Evolutionary conservation across 192 early-diverging fungal species (phyloP).

Genomic region (Coemansia sp.): DNA sequence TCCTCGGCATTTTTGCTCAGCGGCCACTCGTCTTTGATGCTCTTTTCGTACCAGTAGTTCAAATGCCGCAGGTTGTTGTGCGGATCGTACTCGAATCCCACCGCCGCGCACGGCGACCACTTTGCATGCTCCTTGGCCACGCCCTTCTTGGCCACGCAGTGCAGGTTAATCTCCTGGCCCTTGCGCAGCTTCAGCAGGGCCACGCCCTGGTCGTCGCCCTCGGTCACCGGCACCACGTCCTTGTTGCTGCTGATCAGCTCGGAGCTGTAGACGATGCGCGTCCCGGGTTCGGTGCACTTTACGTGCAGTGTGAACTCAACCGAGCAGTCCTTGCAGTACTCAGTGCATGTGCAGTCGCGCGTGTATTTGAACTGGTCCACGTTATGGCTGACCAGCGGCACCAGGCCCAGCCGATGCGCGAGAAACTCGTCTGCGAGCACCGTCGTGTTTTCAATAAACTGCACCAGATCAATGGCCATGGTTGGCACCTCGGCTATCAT

Average conservation of each 20-base stretch:
- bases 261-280: slow-evolving; percentile 74
- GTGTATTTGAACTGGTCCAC: slow-evolving; percentile 81
- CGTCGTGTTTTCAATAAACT: slow-evolving; percentile 88
- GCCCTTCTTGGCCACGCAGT: slow-evolving; percentile 94
- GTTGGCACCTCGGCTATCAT: slow-evolving; percentile 99
- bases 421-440: slow-evolving; percentile 95
- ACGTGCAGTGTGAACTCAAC: slow-evolving; percentile 84
- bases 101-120: slow-evolving; percentile 86
- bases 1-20: slow-evolving; percentile 61
- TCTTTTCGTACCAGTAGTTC: slow-evolving; percentile 90
- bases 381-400: slow-evolving; percentile 78
- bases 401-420: slow-evolving; percentile 90
- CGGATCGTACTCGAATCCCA: slow-evolving; percentile 96
- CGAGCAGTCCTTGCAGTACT: slow-evolving; percentile 87
- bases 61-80: slow-evolving; percentile 90
- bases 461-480: slow-evolving; percentile 97
- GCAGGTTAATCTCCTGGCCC: slow-evolving; percentile 87
- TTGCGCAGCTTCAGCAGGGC: slow-evolving; percentile 83
- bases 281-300: slow-evolving; percentile 74
- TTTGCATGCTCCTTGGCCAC: slow-evolving; percentile 98
- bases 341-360: slow-evolving; percentile 66
- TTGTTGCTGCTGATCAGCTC: slow-evolving; percentile 76
- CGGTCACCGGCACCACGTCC: slow-evolving; percentile 62
- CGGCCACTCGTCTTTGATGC: slow-evolving; percentile 80
- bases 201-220: slow-evolving; percentile 69